phyloP scores from a whole-genome alignment of 208 protist genomes.

The Leishmania guyanensis region DNA sequence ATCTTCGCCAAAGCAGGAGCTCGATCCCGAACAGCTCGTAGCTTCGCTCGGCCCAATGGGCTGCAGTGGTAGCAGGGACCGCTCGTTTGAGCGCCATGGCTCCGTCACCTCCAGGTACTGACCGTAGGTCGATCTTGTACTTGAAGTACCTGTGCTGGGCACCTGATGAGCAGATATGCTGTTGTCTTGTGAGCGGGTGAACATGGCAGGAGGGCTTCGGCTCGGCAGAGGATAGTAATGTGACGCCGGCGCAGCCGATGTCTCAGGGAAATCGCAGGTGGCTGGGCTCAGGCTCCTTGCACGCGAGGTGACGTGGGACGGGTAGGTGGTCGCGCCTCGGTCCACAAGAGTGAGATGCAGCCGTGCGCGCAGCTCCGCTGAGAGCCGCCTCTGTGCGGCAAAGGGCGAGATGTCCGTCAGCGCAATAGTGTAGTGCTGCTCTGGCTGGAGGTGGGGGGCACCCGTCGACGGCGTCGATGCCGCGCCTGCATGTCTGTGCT shows the following conservation, averaged over 20 bases:
- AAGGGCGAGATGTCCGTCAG: constrained; percentile 24
- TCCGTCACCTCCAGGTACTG: constrained; percentile 25
- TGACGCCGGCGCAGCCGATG: background rate
- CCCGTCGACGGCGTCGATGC: background rate
- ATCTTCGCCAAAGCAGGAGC: background rate
- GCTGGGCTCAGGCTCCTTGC: background rate
- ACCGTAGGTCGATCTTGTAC: background rate
- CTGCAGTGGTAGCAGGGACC: background rate
- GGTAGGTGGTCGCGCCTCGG: constrained; percentile 30
- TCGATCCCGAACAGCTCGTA: background rate
- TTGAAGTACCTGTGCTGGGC: background rate
- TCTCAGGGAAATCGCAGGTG: background rate
- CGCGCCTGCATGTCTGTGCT: background rate
- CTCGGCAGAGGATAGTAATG: constrained; percentile 13
- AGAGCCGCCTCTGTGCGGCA: constrained; percentile 32
- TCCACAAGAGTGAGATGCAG: constrained; percentile 34
- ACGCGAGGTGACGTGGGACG: constrained; percentile 29
- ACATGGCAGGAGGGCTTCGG: background rate
- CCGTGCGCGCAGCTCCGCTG: constrained; percentile 25
- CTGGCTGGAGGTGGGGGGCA: background rate
- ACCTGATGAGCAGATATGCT: background rate
- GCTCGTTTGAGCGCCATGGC: constrained; percentile 5
- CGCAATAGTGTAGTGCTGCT: constrained; percentile 13
- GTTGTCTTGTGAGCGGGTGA: background rate
- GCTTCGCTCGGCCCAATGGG: background rate